phyloP scores from a whole-genome alignment of 2,329 filamentous ascomycete genomes.

The Coleophoma crateriformis region DNA sequence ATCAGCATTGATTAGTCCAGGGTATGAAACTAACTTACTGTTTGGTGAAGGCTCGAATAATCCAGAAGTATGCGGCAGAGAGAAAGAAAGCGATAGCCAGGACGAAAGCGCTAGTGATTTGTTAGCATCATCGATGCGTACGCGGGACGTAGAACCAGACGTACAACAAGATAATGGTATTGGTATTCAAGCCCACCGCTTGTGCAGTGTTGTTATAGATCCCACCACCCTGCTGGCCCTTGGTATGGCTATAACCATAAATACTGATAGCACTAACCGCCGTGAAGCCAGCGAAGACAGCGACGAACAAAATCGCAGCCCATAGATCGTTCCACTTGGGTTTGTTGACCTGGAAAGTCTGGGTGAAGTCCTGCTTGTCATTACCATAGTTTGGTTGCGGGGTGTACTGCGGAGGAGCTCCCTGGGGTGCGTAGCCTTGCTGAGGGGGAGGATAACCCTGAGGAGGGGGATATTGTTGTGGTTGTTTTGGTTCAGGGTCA shows the following conservation, averaged over 20 bases:
- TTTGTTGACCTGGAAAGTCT: constrained; percentile 74
- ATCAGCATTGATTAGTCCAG: no score
- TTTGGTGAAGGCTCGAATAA: constrained; percentile 75
- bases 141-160: not conserved
- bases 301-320: constrained; percentile 75
- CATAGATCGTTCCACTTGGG: constrained; percentile 91
- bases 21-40: constrained; percentile 31
- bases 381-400: constrained; percentile 1
- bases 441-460: not conserved
- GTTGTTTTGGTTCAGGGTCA: constrained; percentile 5
- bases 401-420: constrained; percentile 14
- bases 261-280: constrained; percentile 73
- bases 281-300: constrained; percentile 66
- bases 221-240: constrained; percentile 59
- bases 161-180: constrained; percentile 76
- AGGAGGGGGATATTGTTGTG: constrained; percentile 4
- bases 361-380: constrained; percentile 50
- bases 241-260: constrained; percentile 63
- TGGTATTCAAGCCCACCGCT: constrained; percentile 66
- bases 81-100: constrained; percentile 69
- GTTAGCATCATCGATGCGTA: not conserved
- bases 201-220: constrained; percentile 64
- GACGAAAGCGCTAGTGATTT: constrained; percentile 49
- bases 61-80: constrained; percentile 70
- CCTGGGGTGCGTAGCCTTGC: not conserved